Base-by-base conservation (phyloP, 2,329 filamentous ascomycete species). In the Hypoxylon sp. region DNA sequence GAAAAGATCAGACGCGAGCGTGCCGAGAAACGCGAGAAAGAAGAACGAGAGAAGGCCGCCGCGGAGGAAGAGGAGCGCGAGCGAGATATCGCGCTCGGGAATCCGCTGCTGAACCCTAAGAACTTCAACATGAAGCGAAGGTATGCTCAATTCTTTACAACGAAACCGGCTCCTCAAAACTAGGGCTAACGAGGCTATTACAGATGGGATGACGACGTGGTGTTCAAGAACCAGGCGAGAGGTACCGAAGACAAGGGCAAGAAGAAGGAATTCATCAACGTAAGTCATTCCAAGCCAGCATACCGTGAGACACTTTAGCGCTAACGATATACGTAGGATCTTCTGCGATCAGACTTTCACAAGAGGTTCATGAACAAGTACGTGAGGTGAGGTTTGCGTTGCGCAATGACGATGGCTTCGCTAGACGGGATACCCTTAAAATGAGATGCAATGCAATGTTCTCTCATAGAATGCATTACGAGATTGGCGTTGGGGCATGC, bases 211-310 rank as follows among this genome's bases (percentile, higher is more conserved):
- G 95, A 99, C 69, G 95, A 99, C 73, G 95, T 99, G 10, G 93
- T 99, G 2, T 99, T 99, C 79, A 98, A 97, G 81, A 99, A 99
- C 75, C 95, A 99, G 78, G 95, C 94, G 27, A 85, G 95, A 57
- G 95, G 94, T 7, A 97, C 93, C 0, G 94, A 98, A 72, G 92
- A 97, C 62, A 93, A 89, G 79, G 87, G 89, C 62, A 86, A 92
- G 79, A 86, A 84, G 77, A 96, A 94, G 79, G 93, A 97, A 76
- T 99, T 99, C 78, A 93, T 99, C 75, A 99, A 99, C 73, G 92
- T 91, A 74, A 78, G 87, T 79, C 8, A 4, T 33, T 33, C n/a
- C 10, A 6, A 2, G 3, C 2, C 1, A 15, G 5, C n/a, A 23
- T n/a, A 26, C 38, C 50, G 47, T 17, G 33, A 43, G 42, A 40